Base-by-base conservation (phyloP, 1,284 basidiomycete species). In the Malassezia furfur region DNA sequence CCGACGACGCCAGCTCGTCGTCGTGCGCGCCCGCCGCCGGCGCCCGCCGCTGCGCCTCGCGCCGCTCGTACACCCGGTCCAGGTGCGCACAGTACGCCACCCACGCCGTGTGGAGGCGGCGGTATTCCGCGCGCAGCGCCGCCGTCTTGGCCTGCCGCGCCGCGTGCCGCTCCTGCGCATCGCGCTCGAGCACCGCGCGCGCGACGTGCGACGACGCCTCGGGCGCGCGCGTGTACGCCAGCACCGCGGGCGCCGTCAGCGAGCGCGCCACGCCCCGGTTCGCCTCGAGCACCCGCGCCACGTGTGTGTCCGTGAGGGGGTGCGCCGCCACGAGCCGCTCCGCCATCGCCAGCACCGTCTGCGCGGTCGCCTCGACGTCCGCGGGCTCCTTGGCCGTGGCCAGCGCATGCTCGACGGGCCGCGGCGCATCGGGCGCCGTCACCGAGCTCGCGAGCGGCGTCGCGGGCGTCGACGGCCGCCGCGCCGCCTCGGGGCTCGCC, bases 41-140 rank as follows among this genome's bases (percentile, higher is more conserved):
- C 5, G 62, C 61, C 17, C 22, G 35, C 38, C 44, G 43, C 15
- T 52, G 50, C 21, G 15, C 14, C 32, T 70, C 64, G 19, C 65
- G 60, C 17, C 61, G 57, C 52, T 72, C 69, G 22, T 59, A 63
- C 35, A 61, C 54, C 15, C 61, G 59, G 39, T 72, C 68, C 1
- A 74, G 63, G 9, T 60, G 59, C 12, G 54, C 61, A 48, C 71
- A 72, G 46, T 72, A 67, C 25, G 47, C 30, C 52, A 58, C 57
- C 71, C 71, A 74, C 10, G 68, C 66, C 17, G 64, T 49, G 45
- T 74, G 62, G 45, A 68, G 60, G 35, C 43, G 51, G 39, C 65
- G 60, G 52, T 74, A 74, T 36, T 62, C 61, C 21, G 57, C 51
- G 41, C 64, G 63, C 51, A 74, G 65, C 7, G 22, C 36, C 31